Percentiles rank a stretch among this genome's conserved stretches.
These are phyloP conservation scores for Coniochaeta sp. DNA, from an alignment of 2,329 filamentous ascomycete species.

Conservation along the genomic window DNA sequence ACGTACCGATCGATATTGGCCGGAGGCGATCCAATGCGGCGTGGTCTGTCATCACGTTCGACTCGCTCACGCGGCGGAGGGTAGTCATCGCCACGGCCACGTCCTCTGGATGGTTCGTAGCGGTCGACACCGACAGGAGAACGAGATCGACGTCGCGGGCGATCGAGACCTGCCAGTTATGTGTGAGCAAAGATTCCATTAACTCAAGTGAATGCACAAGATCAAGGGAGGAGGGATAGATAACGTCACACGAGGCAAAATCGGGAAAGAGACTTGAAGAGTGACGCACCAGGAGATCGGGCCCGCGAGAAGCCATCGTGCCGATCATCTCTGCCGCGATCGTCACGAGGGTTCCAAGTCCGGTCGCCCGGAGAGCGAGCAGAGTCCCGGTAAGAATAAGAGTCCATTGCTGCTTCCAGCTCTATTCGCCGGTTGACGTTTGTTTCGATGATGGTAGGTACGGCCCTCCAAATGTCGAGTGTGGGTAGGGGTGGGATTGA, in stretches of 20 bases:
- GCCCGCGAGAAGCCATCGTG: slow-evolving; percentile 57
- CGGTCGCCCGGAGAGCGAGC: slow-evolving; percentile 48
- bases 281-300: slow-evolving; percentile 61
- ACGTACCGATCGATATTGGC: slow-evolving; percentile 81
- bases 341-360: slow-evolving; percentile 44
- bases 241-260: neutral
- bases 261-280: neutral
- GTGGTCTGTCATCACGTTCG: slow-evolving; percentile 15
- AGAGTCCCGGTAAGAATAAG: slow-evolving; percentile 42
- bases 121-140: slow-evolving; percentile 67
- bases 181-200: slow-evolving; percentile 13
- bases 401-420: neutral
- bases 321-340: slow-evolving; percentile 43
- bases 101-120: slow-evolving; percentile 60
- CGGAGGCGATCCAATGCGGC: slow-evolving; percentile 54
- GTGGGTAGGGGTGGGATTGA: neutral
- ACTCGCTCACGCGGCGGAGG: slow-evolving; percentile 27
- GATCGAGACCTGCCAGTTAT: slow-evolving; percentile 42
- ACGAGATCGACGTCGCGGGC: slow-evolving; percentile 55
- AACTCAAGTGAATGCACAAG: slow-evolving; percentile 2
- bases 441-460: neutral
- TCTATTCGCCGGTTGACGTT: neutral
- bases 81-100: slow-evolving; percentile 64
- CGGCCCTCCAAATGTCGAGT: neutral
- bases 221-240: neutral